Base-by-base conservation (phyloP, 2,329 filamentous ascomycete species). In the Helotiales sp. region DNA sequence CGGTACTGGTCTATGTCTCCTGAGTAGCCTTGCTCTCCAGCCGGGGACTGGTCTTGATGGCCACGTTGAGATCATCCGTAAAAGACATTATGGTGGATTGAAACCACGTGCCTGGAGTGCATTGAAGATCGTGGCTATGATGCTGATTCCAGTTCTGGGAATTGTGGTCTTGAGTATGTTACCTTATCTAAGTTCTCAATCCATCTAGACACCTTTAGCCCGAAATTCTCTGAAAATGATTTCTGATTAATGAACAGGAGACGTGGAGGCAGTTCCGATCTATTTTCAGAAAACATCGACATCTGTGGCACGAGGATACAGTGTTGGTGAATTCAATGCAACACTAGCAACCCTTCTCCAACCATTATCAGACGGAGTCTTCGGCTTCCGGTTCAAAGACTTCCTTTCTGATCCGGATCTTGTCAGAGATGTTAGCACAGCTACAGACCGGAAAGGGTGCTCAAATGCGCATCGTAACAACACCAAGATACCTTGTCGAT, bases 161-260 rank as follows among this genome's bases (percentile, higher is more conserved):
- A 61, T 61, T 3, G 59, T 50, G 15, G 17, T 61, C n/a, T 47
- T 61, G 43, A 61, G 59, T 61, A 61, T 11, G 58, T 15, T 17
- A 17, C 13, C 17, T 30, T 8, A n/a, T n/a, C n/a, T n/a, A n/a
- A n/a, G n/a, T n/a, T n/a, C n/a, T n/a, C n/a, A n/a, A n/a, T n/a
- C n/a, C n/a, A n/a, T n/a, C n/a, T n/a, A n/a, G n/a, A n/a, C n/a
- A n/a, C n/a, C n/a, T n/a, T n/a, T n/a, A n/a, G n/a, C n/a, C 24
- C 24, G 4, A 52, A 4, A 30, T 7, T 6, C 13, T 30, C 11
- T 3, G 11, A 22, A 30, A 24, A 1, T 6, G 10, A 7, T 8
- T 11, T n/a, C 26, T 52, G 15, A 47, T 8, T 43, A 11, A 37
- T 5, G 20, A 34, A 10, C 6, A 61, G 59, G 59, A 28, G 47